Percentiles rank a stretch among this genome's conserved stretches.
Conservation (phyloP, 495 filamentous ascomycete species). For the Recurvomyces mirabilis region DNA sequence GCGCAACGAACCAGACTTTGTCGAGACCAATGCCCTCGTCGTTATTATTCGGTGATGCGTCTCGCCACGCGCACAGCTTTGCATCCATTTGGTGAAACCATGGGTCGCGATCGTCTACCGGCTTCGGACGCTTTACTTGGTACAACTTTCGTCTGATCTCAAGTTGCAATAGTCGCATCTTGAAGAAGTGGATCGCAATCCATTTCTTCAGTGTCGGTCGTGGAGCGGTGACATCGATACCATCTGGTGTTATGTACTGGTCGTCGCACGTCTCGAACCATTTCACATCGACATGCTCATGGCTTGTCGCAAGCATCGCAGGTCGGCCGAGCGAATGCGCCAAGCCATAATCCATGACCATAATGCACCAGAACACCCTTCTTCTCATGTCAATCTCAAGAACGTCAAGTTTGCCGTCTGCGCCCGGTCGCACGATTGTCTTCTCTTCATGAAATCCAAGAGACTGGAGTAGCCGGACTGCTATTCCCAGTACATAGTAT, state of each 20-base stretch:
- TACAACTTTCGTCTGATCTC: conserved; percentile 80
- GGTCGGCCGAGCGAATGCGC: conserved; percentile 78
- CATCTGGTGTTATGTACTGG: conserved; percentile 65
- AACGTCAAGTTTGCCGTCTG: conserved; percentile 38
- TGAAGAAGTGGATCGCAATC: conserved; percentile 81
- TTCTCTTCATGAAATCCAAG: conserved; percentile 75
- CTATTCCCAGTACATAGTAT: conserved; percentile 83
- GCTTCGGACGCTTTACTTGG: conserved; percentile 60
- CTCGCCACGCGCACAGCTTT: conserved; percentile 65
- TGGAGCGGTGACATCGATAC: conserved; percentile 51
- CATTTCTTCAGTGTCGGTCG: conserved; percentile 62
- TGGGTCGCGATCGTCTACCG: conserved; percentile 61
- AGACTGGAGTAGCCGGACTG: conserved; percentile 74
- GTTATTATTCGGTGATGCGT: conserved; percentile 45
- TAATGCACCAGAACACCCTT: conserved; percentile 73
- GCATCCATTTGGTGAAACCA: conserved; percentile 75
- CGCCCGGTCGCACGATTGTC: conserved; percentile 44
- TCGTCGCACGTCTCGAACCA: conserved; percentile 75
- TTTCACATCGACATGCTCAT: conserved; percentile 68
- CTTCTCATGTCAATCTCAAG: conserved; percentile 80
- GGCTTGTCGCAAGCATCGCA: conserved; percentile 63
- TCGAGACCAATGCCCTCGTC: conserved; percentile 55
- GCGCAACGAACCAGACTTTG: conserved; percentile 59
- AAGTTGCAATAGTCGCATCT: conserved; percentile 77
- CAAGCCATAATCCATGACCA: conserved; percentile 75